These are phyloP conservation scores for Entomortierella chlamydospora DNA, from an alignment of 192 early-diverging fungal genomes.

Conservation along the genomic window DNA sequence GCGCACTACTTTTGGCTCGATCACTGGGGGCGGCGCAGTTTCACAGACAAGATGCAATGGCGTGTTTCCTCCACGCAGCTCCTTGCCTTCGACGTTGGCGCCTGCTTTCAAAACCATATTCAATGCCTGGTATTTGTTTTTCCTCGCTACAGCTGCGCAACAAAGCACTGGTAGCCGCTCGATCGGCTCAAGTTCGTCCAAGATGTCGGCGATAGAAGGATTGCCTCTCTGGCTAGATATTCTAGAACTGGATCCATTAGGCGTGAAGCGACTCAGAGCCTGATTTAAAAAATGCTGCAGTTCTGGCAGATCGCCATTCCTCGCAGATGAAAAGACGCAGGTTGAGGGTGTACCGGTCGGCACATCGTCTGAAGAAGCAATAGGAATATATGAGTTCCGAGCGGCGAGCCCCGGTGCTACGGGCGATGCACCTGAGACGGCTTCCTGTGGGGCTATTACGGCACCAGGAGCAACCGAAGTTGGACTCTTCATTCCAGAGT, in stretches of 20 bases:
- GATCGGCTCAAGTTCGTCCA: slow-evolving; percentile 36
- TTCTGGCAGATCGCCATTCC: slow-evolving; percentile 35
- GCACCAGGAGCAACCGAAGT: neutral
- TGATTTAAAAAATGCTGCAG: slow-evolving; percentile 31
- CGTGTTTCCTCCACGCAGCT: slow-evolving; percentile 40
- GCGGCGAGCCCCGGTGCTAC: slow-evolving; percentile 5
- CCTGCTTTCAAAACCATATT: slow-evolving; percentile 44
- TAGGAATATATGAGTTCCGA: slow-evolving; percentile 29
- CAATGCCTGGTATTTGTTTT: slow-evolving; percentile 50
- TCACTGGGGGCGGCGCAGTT: slow-evolving; percentile 26
- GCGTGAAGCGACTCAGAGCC: slow-evolving; percentile 8
- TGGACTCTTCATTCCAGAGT: slow-evolving; percentile 1
- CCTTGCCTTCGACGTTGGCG: slow-evolving; percentile 41
- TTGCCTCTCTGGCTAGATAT: neutral
- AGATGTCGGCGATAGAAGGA: neutral
- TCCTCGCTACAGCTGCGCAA: slow-evolving; percentile 44
- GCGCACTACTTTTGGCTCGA: slow-evolving; percentile 1
- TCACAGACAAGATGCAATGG: slow-evolving; percentile 46
- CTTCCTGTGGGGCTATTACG: slow-evolving; percentile 27
- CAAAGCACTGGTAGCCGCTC: slow-evolving; percentile 44
- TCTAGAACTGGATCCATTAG: neutral
- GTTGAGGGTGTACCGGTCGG: slow-evolving; percentile 19
- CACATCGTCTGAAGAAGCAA: slow-evolving; percentile 35
- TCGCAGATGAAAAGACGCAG: slow-evolving; percentile 33
- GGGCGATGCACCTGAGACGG: neutral